Conservation (phyloP, 768 basidiomycete genomes). For the Leccinum variicolor region DNA sequence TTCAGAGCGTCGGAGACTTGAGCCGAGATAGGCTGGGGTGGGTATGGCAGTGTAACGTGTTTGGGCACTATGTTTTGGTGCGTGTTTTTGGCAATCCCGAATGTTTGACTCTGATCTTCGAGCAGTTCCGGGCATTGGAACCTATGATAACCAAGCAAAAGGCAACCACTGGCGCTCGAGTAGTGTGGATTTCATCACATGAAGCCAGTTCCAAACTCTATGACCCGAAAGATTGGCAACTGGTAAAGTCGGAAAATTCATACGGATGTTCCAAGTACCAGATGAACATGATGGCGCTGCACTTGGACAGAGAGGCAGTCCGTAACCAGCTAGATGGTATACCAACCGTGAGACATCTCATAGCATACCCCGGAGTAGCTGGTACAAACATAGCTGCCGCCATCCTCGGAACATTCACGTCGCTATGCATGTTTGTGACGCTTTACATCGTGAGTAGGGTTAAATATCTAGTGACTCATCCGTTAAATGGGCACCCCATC, state of each 20-base stretch:
- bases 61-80: slow-evolving; percentile 78
- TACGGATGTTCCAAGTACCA: slow-evolving; percentile 78
- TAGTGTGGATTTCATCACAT: slow-evolving; percentile 79
- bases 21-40: slow-evolving; percentile 72
- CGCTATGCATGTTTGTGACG: slow-evolving; percentile 45
- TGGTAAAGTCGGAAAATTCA: slow-evolving; percentile 53
- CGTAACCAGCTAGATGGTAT: slow-evolving; percentile 18
- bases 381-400: slow-evolving; percentile 57
- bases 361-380: slow-evolving; percentile 68
- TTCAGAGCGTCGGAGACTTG: slow-evolving; percentile 55
- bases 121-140: slow-evolving; percentile 62
- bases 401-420: slow-evolving; percentile 42
- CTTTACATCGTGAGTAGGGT: slow-evolving; percentile 61
- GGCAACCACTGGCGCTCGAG: slow-evolving; percentile 46
- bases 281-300: slow-evolving; percentile 60
- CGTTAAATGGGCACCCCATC: slow-evolving; percentile 3
- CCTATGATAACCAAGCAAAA: slow-evolving; percentile 46
- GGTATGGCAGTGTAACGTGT: slow-evolving; percentile 84
- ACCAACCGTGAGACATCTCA: slow-evolving; percentile 44
- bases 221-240: slow-evolving; percentile 69
- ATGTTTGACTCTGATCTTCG: slow-evolving; percentile 3
- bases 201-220: slow-evolving; percentile 55
- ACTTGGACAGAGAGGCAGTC: slow-evolving; percentile 48
- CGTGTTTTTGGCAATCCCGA: slow-evolving; percentile 24
- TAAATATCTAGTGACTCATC: neutral